Evolutionary conservation across 306 rosid species (phyloP).

Genomic region (Glycine tomentella): DNA sequence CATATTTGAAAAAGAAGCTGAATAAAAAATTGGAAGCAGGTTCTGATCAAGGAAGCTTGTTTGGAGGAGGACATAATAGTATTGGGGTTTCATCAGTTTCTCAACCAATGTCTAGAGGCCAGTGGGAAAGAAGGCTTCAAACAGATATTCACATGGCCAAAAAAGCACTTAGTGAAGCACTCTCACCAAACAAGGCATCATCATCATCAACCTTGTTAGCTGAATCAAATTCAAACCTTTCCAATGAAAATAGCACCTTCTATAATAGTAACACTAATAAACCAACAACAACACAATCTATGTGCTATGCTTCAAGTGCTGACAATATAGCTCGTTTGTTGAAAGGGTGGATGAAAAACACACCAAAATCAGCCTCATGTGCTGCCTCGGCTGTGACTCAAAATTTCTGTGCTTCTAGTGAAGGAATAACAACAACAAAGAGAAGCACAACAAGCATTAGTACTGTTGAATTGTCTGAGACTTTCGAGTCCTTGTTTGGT

Average conservation of each 20-base stretch:
- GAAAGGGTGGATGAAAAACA: constrained; percentile 75
- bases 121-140: constrained; percentile 97
- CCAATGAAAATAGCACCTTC: not conserved
- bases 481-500: constrained; percentile 62
- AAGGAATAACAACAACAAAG: constrained; percentile 48
- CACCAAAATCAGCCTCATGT: constrained; percentile 54
- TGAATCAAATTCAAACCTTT: constrained; percentile 46
- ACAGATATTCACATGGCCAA: constrained; percentile 83
- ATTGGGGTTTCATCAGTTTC: constrained; percentile 49
- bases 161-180: constrained; percentile 81
- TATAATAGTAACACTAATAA: not conserved
- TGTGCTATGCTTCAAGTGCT: constrained; percentile 72
- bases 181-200: constrained; percentile 60
- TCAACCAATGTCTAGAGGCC: constrained; percentile 74
- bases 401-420: constrained; percentile 61
- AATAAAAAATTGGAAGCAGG: constrained; percentile 56
- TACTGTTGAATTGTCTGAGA: constrained; percentile 48
- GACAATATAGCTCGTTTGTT: constrained; percentile 81
- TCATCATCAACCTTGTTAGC: not conserved
- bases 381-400: constrained; percentile 38
- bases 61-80: no score
- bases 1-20: constrained; percentile 86
- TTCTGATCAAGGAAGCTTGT: not conserved
- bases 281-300: constrained; percentile 35
- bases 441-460: not conserved